Base-by-base conservation (phyloP, 768 basidiomycete species). In the Tephrocybe sp. region DNA sequence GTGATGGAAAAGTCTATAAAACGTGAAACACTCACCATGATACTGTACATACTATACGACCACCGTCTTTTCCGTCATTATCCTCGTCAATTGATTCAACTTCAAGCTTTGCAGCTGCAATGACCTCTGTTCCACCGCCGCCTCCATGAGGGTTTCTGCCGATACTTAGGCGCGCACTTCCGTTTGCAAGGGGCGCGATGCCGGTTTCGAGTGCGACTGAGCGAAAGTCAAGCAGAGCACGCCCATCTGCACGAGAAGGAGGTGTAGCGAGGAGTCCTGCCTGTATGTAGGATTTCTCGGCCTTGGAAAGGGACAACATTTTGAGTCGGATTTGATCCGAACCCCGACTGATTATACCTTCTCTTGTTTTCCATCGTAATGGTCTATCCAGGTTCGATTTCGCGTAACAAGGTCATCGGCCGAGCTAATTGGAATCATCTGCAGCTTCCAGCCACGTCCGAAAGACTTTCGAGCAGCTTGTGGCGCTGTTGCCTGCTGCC, bases 41-140 rank as follows among this genome's bases (percentile, higher is more conserved):
- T 19, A 92, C 90, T 8, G 75, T 75, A 63, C 87, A 89, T 0
- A 75, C 70, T 12, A 94, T 64, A 41, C 81, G 69, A 12, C 86
- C 89, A 0, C 80, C 82, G 19, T 82, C 79, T 9, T 75, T 71
- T 0, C 76, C 77, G 9, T 56, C 51, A 1, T 68, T 72, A 15
- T 64, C 67, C 8, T 63, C 66, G 18, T 70, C 72, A 8, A 84
- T 64, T 38, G 73, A 72, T 59, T 87, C 87, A 0, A 94, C 88
- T 58, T 94, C 92, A 0, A 93, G 75, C 59, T 90, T 89, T 1
- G 81, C 75, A 0, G 89, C 90, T 1, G 87, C 90, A 21, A 92
- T 67, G 3, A 92, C 74, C 56, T 92, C 89, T 0, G 92, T 93
- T 0, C 86, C 84, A 2, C 80, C 83, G 1, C 78, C 80, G 9